Evolutionary conservation across 768 basidiomycete genomes (phyloP).

Genomic region (Sporobolomyces phaffii): DNA sequence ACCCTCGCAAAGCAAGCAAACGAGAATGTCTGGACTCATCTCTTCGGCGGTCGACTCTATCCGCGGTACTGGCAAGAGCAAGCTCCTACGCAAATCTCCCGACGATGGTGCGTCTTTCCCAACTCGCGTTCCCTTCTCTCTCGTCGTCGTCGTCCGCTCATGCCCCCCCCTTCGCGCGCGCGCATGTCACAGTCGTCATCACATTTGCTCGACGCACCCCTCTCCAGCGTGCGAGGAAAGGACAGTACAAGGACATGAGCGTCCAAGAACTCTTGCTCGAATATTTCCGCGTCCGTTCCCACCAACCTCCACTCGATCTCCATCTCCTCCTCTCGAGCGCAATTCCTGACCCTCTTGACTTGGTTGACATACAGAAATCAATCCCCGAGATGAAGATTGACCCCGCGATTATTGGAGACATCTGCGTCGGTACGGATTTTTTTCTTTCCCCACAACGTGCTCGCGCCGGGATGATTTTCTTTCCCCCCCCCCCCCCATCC

Average conservation of each 20-base stretch:
- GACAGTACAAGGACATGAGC: slow-evolving; percentile 75
- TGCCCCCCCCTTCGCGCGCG: too few relatives aligned
- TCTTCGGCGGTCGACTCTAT: slow-evolving; percentile 22
- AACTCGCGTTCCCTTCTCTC: too few relatives aligned
- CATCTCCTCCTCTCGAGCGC: neutral
- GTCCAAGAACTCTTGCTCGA: slow-evolving; percentile 37
- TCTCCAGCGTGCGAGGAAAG: slow-evolving; percentile 82
- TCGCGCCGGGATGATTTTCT: too few relatives aligned
- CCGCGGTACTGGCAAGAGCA: slow-evolving; percentile 29
- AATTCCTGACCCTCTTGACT: neutral
- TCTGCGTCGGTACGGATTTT: slow-evolving; percentile 48
- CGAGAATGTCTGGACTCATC: slow-evolving; percentile 21
- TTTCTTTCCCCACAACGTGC: neutral
- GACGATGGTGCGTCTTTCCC: slow-evolving; percentile 32
- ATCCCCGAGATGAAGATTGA: slow-evolving; percentile 51
- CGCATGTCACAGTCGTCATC: slow-evolving; percentile 60
- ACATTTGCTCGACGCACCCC: slow-evolving; percentile 79
- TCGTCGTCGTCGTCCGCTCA: too few relatives aligned
- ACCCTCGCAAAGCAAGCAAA: neutral
- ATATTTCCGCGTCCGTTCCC: slow-evolving; percentile 22
- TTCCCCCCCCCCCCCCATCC: too few relatives aligned
- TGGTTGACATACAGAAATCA: slow-evolving; percentile 14
- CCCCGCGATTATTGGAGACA: slow-evolving; percentile 75
- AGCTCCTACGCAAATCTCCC: slow-evolving; percentile 35
- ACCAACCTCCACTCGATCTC: too few relatives aligned